phyloP scores from a whole-genome alignment of 73 alveolate genomes.

The Stentor roeselii region DNA sequence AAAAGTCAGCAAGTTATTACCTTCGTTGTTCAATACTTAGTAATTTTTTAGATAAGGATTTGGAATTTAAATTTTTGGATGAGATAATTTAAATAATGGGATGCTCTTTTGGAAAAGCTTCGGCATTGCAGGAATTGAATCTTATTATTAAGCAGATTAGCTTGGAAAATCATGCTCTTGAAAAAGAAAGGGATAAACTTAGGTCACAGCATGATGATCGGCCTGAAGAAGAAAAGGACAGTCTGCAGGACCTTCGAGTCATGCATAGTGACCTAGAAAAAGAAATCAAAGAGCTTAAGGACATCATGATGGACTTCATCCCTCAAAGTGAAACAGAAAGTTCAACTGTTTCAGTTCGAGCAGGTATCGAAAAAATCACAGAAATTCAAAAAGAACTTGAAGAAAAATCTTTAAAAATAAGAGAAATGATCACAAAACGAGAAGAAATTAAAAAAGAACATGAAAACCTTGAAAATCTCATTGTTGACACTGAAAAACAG shows the following conservation, averaged over 20 bases:
- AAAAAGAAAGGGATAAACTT: background rate
- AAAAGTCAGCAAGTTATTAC: background rate
- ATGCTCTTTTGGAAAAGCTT: background rate
- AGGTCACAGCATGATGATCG: background rate
- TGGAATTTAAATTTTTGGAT: background rate
- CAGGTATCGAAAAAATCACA: background rate
- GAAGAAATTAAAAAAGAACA: background rate
- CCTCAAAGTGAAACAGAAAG: background rate
- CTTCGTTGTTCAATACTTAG: background rate
- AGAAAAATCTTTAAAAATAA: background rate
- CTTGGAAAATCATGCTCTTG: background rate
- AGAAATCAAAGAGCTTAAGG: background rate
- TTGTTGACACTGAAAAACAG: background rate
- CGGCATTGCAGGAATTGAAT: background rate
- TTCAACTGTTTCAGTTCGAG: background rate
- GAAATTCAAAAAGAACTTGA: slow-evolving; percentile 3
- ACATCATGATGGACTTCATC: background rate
- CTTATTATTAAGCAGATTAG: background rate
- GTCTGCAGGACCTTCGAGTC: background rate
- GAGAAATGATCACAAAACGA: background rate
- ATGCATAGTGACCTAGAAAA: background rate
- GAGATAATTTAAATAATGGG: background rate
- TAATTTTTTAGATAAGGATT: background rate
- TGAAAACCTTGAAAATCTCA: background rate
- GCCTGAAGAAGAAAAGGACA: slow-evolving; percentile 1